These are phyloP conservation scores for Lachancea kluyveri DNA, from an alignment of 805 yeast genomes.

Conservation along the genomic window DNA sequence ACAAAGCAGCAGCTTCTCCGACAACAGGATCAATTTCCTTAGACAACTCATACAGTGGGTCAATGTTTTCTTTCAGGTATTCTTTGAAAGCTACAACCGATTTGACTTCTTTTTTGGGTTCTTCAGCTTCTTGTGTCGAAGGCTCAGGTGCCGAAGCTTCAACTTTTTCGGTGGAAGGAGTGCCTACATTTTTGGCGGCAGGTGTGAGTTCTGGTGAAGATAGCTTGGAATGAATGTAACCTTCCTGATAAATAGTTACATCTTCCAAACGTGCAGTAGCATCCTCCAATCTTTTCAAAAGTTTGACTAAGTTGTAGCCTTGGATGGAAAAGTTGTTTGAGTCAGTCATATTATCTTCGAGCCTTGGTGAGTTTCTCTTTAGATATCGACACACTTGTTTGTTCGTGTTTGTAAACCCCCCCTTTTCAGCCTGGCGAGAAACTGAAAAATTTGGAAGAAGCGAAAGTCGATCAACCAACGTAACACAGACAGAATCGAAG, in stretches of 20 bases:
- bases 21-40: conserved; percentile 42
- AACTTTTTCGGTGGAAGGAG: background rate
- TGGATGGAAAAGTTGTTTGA: conserved; percentile 37
- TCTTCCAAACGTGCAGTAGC: conserved; percentile 92
- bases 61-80: conserved; percentile 46
- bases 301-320: conserved; percentile 82
- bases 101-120: conserved; percentile 25
- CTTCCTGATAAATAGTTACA: conserved; percentile 72
- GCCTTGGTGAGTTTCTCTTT: too few relatives aligned
- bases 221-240: conserved; percentile 36
- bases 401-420: too few relatives aligned
- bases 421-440: too few relatives aligned
- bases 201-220: too few relatives aligned
- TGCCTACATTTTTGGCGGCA: conserved; percentile 1
- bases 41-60: conserved; percentile 48
- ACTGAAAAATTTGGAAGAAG: too few relatives aligned
- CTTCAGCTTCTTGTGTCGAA: background rate
- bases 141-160: conserved; percentile 1
- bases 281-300: conserved; percentile 78
- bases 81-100: conserved; percentile 48
- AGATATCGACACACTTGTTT: too few relatives aligned
- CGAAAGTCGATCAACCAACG: too few relatives aligned
- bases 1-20: conserved; percentile 39
- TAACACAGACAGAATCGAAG: too few relatives aligned
- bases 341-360: too few relatives aligned